Evolutionary conservation across 129 eudicot species (phyloP).

Genomic region (Apium graveolens): DNA sequence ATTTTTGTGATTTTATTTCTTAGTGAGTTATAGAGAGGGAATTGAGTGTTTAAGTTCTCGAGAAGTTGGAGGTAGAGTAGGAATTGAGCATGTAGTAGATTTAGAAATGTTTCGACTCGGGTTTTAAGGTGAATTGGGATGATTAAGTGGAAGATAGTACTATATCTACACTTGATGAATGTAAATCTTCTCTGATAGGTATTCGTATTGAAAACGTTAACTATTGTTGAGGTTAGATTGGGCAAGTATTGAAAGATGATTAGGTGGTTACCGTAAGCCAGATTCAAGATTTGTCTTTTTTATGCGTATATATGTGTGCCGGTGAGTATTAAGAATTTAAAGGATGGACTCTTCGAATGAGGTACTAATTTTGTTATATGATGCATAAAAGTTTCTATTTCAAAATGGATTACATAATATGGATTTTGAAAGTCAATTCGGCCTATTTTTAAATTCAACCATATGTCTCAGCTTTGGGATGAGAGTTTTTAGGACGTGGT

Average conservation of each 20-base stretch:
- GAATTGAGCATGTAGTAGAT: background rate
- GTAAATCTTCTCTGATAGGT: too few species aligned
- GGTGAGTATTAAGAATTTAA: background rate
- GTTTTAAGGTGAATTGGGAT: background rate
- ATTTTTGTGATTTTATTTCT: background rate
- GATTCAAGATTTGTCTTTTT: background rate
- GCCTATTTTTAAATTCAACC: background rate
- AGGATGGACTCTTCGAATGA: background rate
- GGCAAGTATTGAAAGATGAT: background rate
- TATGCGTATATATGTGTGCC: background rate
- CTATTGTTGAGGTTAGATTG: background rate
- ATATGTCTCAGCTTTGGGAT: background rate
- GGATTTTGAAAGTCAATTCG: background rate
- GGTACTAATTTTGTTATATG: background rate
- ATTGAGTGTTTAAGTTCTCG: background rate
- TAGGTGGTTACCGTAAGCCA: background rate
- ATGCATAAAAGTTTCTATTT: background rate
- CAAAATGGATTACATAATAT: background rate
- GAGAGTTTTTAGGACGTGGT: background rate
- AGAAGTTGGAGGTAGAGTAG: background rate
- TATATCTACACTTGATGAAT: background rate
- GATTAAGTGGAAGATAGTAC: background rate
- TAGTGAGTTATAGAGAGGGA: background rate
- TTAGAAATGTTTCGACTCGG: background rate
- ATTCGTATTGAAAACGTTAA: background rate